Percentiles rank a stretch among this genome's conserved stretches.
phyloP scores from a whole-genome alignment of 2,329 filamentous ascomycete species.

The Phialocephala sp. region DNA sequence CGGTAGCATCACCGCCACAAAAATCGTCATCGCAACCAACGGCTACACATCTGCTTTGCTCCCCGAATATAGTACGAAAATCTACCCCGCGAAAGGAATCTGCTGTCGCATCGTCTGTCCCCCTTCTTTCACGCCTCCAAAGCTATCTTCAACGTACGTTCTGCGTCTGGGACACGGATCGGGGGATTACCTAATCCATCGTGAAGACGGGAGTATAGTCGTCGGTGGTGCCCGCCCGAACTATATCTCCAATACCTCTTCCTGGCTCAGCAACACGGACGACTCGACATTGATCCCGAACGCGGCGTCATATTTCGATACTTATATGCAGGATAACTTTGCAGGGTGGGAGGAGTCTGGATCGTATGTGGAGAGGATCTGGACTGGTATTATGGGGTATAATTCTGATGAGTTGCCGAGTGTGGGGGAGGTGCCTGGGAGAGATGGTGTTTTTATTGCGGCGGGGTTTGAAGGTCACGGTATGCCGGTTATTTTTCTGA shows the following conservation, averaged over 20 bases:
- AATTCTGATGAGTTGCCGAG: conserved; percentile 49
- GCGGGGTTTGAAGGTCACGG: conserved; percentile 57
- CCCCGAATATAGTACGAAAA: conserved; percentile 54
- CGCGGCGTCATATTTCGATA: conserved; percentile 51
- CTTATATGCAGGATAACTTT: conserved; percentile 55
- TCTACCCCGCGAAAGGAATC: conserved; percentile 62
- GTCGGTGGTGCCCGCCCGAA: not conserved
- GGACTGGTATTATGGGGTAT: conserved; percentile 46
- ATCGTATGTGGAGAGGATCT: conserved; percentile 42
- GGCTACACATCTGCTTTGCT: conserved; percentile 68
- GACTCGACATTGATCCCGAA: conserved; percentile 51
- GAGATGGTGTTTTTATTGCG: conserved; percentile 48
- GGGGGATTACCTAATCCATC: conserved; percentile 48
- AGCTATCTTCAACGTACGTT: conserved; percentile 42
- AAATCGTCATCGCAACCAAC: conserved; percentile 70
- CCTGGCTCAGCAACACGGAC: conserved; percentile 53
- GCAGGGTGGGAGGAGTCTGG: conserved; percentile 53
- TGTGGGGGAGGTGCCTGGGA: conserved; percentile 50
- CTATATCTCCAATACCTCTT: conserved; percentile 22
- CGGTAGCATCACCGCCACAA: conserved; percentile 57
- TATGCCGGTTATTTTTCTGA: conserved; percentile 52
- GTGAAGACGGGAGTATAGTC: not conserved
- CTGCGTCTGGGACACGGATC: conserved; percentile 63
- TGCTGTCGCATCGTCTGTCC: conserved; percentile 41
- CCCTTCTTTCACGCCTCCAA: conserved; percentile 31